These are phyloP conservation scores for Rubia occidens DNA, from an alignment of 305 asterid species.

Conservation along the genomic window DNA sequence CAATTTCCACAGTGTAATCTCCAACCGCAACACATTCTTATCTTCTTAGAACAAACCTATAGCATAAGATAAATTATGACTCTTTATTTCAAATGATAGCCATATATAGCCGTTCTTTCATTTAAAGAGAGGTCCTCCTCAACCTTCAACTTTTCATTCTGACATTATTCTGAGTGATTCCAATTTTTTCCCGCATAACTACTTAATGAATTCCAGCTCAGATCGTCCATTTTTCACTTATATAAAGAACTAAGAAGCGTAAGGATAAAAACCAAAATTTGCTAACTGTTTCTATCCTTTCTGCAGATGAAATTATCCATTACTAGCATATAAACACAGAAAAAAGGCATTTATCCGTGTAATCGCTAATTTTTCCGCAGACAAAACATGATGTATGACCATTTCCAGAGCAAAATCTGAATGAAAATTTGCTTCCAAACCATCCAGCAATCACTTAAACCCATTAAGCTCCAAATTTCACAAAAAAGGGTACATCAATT, in stretches of 20 bases:
- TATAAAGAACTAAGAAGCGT: not conserved
- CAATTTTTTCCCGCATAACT: not conserved
- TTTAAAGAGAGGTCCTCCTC: not conserved
- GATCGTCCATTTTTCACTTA: not conserved
- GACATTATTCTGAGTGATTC: not conserved
- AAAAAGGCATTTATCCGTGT: not conserved
- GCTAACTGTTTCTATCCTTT: not conserved
- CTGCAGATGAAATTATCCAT: not conserved
- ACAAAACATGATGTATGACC: not conserved
- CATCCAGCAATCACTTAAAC: not conserved
- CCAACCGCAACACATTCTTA: not conserved
- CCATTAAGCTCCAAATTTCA: not conserved
- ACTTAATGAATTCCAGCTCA: not conserved
- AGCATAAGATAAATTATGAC: not conserved
- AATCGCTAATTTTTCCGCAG: not conserved
- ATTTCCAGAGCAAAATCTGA: not conserved
- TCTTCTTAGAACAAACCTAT: not conserved
- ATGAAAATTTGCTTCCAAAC: slow-evolving; percentile 1
- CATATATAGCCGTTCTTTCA: not conserved
- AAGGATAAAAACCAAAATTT: not conserved
- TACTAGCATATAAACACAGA: not conserved
- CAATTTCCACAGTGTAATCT: not conserved
- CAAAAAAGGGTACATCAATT: not conserved
- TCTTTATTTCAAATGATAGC: not conserved
- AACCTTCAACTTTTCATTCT: not conserved